Percentiles rank a stretch among this genome's conserved stretches.
Evolutionary conservation across 2,329 filamentous ascomycete genomes (phyloP).

Genomic region (Fusarium citri): DNA sequence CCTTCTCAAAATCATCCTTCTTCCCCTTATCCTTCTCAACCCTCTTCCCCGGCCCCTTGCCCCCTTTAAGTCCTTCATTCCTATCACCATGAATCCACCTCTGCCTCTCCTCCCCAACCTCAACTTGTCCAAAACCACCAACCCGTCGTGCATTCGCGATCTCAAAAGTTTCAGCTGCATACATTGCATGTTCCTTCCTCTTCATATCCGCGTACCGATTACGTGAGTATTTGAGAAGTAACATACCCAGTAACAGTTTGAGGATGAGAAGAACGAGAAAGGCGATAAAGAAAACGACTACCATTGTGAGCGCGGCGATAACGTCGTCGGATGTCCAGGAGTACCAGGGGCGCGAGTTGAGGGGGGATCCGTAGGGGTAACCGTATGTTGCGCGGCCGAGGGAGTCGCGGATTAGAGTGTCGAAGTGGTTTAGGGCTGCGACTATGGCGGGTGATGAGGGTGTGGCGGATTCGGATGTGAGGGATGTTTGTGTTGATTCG

Average conservation of each 20-base stretch:
- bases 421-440: conserved; percentile 82
- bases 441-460: conserved; percentile 79
- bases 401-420: conserved; percentile 79
- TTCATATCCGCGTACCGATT: conserved; percentile 87
- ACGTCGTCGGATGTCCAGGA: conserved; percentile 76
- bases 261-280: conserved; percentile 87
- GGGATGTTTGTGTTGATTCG: conserved; percentile 72
- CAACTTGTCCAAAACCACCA: conserved; percentile 86
- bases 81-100: conserved; percentile 90
- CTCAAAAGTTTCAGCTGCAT: conserved; percentile 66
- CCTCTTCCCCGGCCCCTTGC: conserved; percentile 65
- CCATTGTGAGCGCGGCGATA: conserved; percentile 83
- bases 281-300: conserved; percentile 84
- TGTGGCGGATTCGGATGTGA: conserved; percentile 71
- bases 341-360: conserved; percentile 59
- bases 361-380: conserved; percentile 57
- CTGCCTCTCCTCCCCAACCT: conserved; percentile 88
- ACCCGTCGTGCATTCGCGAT: conserved; percentile 76
- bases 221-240: conserved; percentile 81
- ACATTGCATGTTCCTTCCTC: conserved; percentile 65
- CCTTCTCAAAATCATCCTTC: conserved; percentile 68
- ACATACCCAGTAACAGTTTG: conserved; percentile 90
- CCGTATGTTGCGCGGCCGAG: conserved; percentile 80
- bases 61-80: conserved; percentile 73
- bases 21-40: conserved; percentile 59